Percentiles rank a stretch among this genome's conserved stretches.
Conservation (phyloP, 2,329 filamentous ascomycete genomes). For the Iodosphaeria phyllophila region DNA sequence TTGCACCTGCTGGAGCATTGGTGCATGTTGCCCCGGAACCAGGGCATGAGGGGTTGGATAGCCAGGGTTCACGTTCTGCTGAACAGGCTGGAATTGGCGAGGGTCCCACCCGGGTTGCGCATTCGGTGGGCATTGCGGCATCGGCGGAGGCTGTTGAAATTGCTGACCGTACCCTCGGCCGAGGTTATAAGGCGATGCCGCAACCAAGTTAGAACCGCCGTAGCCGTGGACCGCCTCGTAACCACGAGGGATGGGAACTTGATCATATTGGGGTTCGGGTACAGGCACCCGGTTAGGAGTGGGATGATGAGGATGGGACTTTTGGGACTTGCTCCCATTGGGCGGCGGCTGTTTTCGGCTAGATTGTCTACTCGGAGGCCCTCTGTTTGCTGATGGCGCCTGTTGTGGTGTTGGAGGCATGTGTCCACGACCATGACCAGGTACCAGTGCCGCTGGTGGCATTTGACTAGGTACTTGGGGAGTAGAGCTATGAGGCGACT, state of each 20-base stretch:
- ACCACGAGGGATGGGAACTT: conserved; percentile 14
- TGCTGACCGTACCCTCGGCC: conserved; percentile 4
- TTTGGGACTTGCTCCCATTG: too few species aligned
- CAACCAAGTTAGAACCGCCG: conserved; percentile 8
- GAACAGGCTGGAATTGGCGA: background rate
- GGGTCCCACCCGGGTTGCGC: too few species aligned
- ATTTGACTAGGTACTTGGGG: conserved; percentile 5
- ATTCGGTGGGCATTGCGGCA: too few species aligned
- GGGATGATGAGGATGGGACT: conserved; percentile 2
- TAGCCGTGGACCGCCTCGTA: conserved; percentile 16
- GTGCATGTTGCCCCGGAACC: too few species aligned
- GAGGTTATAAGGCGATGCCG: conserved; percentile 11
- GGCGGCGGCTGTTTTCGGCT: conserved; percentile 5
- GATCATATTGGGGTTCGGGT: conserved; percentile 9
- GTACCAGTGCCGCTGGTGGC: conserved; percentile 4
- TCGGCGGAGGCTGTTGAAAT: conserved; percentile 4
- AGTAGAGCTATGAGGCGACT: conserved; percentile 1
- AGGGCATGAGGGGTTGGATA: too few species aligned
- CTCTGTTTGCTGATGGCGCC: conserved; percentile 4
- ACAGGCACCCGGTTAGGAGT: background rate
- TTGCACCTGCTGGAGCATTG: too few species aligned
- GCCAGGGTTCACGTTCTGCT: background rate
- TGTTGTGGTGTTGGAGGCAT: conserved; percentile 5
- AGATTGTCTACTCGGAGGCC: conserved; percentile 4
- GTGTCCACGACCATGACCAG: conserved; percentile 5